Percentiles rank a stretch among this genome's conserved stretches.
Conservation (phyloP, 192 early-diverging fungal genomes). For the Dispira simplex region DNA sequence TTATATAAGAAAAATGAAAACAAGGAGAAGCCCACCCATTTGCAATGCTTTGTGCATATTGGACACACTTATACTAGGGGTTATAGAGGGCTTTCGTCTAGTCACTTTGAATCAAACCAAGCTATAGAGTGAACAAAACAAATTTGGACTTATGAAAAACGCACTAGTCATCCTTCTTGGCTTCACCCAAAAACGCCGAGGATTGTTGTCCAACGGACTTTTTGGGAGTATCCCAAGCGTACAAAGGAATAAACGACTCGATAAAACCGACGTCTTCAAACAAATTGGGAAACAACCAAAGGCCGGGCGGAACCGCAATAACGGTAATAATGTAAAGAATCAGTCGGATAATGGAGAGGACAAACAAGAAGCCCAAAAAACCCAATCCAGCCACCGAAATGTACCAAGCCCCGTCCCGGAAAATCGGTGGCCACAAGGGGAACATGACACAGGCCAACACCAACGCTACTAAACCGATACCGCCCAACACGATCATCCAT, state of each 20-base stretch:
- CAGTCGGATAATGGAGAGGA: conserved; percentile 69
- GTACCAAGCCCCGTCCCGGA: conserved; percentile 83
- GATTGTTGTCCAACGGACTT: conserved; percentile 10
- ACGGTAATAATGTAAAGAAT: conserved; percentile 69
- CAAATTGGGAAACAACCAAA: conserved; percentile 96
- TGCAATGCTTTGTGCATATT: too few relatives aligned
- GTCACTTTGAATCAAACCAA: too few relatives aligned
- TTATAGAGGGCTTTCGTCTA: too few relatives aligned
- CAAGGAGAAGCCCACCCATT: too few relatives aligned
- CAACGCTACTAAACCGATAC: conserved; percentile 55
- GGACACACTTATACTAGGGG: too few relatives aligned
- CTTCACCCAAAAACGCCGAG: not conserved
- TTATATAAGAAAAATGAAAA: too few relatives aligned
- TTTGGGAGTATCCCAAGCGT: conserved; percentile 65
- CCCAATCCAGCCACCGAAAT: conserved; percentile 65
- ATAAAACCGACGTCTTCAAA: conserved; percentile 92
- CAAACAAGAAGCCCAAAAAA: conserved; percentile 81
- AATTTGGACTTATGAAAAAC: too few relatives aligned
- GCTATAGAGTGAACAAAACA: too few relatives aligned
- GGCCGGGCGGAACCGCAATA: conserved; percentile 53
- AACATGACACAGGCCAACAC: conserved; percentile 93
- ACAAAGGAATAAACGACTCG: conserved; percentile 85
- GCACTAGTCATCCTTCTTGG: not conserved
- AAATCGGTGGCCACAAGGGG: conserved; percentile 80
- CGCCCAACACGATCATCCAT: conserved; percentile 58